Conservation (phyloP, 495 filamentous ascomycete genomes). For the Penicillium herquei region DNA sequence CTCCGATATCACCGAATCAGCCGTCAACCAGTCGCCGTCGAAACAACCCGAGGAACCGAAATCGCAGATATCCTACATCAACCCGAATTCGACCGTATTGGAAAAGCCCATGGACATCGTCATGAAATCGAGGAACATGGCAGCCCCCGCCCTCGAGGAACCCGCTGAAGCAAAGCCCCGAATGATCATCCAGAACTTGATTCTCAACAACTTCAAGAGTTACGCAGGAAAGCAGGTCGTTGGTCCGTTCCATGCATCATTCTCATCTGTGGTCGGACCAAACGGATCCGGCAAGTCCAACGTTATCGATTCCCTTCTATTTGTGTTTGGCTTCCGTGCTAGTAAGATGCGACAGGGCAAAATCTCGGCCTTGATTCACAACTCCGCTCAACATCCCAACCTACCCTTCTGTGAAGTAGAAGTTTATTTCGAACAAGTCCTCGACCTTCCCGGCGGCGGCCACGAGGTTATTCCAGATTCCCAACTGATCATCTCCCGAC, state of each 20-base stretch:
- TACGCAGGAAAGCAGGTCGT: constrained; percentile 95
- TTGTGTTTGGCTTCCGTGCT: constrained; percentile 96
- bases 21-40: constrained; percentile 58
- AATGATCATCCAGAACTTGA: constrained; percentile 85
- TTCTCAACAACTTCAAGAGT: constrained; percentile 96
- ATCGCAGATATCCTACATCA: constrained; percentile 62
- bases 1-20: constrained; percentile 73
- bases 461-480: constrained; percentile 77
- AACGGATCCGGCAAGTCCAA: constrained; percentile 99
- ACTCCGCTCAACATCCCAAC: constrained; percentile 81
- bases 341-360: constrained; percentile 99
- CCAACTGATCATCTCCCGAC: constrained; percentile 80
- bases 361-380: constrained; percentile 95
- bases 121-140: constrained; percentile 76
- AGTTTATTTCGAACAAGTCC: constrained; percentile 92
- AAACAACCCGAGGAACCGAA: constrained; percentile 40
- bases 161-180: constrained; percentile 71
- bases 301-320: constrained; percentile 95
- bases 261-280: constrained; percentile 97
- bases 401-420: constrained; percentile 90
- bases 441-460: constrained; percentile 76
- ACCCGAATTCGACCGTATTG: constrained; percentile 67
- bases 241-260: constrained; percentile 93
- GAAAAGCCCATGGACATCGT: constrained; percentile 95
- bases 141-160: constrained; percentile 64